Evolutionary conservation across 2,329 filamentous ascomycete genomes (phyloP).

Genomic region (Sclerotinia subarctica): DNA sequence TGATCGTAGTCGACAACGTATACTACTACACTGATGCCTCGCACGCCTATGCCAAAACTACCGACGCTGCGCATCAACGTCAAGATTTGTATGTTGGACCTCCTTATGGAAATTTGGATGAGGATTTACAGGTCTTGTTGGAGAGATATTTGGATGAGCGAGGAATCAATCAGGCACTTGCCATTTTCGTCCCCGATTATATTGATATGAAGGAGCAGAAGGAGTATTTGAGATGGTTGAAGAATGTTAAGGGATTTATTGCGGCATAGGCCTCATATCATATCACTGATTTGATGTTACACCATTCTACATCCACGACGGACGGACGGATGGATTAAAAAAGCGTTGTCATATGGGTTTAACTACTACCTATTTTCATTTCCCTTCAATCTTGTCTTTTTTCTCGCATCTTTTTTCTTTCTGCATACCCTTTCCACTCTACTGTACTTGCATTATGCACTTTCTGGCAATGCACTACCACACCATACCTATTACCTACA

Average conservation of each 20-base stretch:
- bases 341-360: slow-evolving; percentile 10
- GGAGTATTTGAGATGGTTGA: slow-evolving; percentile 90
- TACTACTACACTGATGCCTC: slow-evolving; percentile 79
- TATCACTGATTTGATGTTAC: neutral
- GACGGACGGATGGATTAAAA: neutral
- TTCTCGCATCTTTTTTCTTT: no score
- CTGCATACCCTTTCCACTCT: slow-evolving; percentile 20
- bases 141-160: slow-evolving; percentile 95
- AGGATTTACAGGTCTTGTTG: slow-evolving; percentile 88
- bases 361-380: neutral
- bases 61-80: slow-evolving; percentile 74
- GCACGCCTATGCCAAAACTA: slow-evolving; percentile 70
- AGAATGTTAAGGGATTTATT: slow-evolving; percentile 81
- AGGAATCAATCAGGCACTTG: slow-evolving; percentile 81
- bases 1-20: slow-evolving; percentile 85
- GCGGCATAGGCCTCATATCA: slow-evolving; percentile 52
- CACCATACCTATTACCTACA: neutral
- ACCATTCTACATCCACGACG: neutral
- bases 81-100: slow-evolving; percentile 84
- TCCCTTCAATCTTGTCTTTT: slow-evolving; percentile 30
- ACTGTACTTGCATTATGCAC: neutral
- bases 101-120: slow-evolving; percentile 89
- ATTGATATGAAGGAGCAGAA: slow-evolving; percentile 98
- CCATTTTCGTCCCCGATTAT: slow-evolving; percentile 90
- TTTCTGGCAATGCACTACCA: no score